These are phyloP conservation scores for Acanthamoeba sp. DNA, from an alignment of 208 protist genomes.

Conservation along the genomic window DNA sequence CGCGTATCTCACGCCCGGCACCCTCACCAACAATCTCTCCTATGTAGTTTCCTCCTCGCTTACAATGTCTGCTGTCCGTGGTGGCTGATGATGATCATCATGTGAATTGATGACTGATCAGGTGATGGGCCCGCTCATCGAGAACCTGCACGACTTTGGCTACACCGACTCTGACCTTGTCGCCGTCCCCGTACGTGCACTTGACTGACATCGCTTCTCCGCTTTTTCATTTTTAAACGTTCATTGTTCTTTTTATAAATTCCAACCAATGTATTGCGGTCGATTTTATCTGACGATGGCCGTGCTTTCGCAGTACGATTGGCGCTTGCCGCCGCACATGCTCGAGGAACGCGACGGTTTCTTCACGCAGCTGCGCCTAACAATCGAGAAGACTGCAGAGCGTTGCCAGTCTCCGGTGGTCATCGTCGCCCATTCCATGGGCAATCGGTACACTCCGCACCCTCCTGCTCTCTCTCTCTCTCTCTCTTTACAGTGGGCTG, in stretches of 20 bases:
- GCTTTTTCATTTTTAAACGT: too few relatives aligned
- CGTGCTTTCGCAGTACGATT: constrained; percentile 15
- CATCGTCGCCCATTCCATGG: constrained; percentile 46
- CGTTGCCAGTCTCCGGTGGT: constrained; percentile 14
- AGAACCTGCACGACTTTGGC: constrained; percentile 25
- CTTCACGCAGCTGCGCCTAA: constrained; percentile 6
- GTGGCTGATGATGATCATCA: too few relatives aligned
- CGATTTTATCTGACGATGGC: too few relatives aligned
- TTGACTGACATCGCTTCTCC: neutral
- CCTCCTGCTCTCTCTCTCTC: neutral
- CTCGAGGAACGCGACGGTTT: constrained; percentile 24
- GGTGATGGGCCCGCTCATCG: constrained; percentile 62
- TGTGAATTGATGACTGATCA: neutral
- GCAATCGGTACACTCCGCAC: constrained; percentile 7
- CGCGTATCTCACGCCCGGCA: neutral
- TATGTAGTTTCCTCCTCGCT: constrained; percentile 14
- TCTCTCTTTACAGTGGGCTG: neutral
- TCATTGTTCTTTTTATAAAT: too few relatives aligned
- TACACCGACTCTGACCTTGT: constrained; percentile 39
- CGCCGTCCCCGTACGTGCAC: neutral
- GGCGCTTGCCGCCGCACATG: constrained; percentile 47
- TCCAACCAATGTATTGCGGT: too few relatives aligned
- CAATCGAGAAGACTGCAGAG: constrained; percentile 41
- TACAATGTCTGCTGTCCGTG: too few relatives aligned
- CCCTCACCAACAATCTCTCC: constrained; percentile 54